Evolutionary conservation across 2,329 filamentous ascomycete species (phyloP), one percentile per base, ranked within the genome.

Genomic region (Elsinoe arachidis): DNA sequence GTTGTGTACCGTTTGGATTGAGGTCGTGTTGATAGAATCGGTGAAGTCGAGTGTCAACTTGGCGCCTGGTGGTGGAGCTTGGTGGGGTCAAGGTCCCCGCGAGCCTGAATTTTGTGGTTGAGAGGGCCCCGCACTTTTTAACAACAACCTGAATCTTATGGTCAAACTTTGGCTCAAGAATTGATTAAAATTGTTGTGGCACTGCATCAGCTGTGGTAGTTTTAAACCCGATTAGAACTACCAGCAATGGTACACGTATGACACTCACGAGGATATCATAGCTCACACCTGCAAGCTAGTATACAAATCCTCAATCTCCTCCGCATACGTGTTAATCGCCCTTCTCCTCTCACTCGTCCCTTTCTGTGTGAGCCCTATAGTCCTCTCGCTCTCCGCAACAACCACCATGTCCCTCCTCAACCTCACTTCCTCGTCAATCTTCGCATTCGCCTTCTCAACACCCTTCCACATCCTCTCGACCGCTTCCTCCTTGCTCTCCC

Each of bases 371-470:
- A 56, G 23, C 19, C 39, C 41, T 17, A 61, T 60, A 11, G 56
- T 60, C 44, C 26, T 57, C 10, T 59, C 59, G 1, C 12, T 12
- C 7, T 44, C 30, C n/a, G 60, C 60, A 17, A 63, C n/a, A 19
- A 64, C 38, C 14, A 55, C 53, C 17, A 63, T 17, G 14, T 58
- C 46, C 35, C 52, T 62, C 4, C 11, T 55, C 23, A 62, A 35
- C 26, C 55, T 21, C 5, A 58, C 59, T 37, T 62, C 61, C 2
- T 56, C 47, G 23, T 58, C 51, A 10, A 62, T n/a, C 17, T 37
- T 51, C 43, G 57, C 43, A 37, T 62, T 63, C 11, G 55, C 61
- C 14, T 49, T 51, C 21, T 59, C 56, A 5, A 62, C 33, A 9
- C 56, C 55, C 15, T 47, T 34, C 61, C 56, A 61, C 12, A 61